phyloP scores from a whole-genome alignment of 1,284 basidiomycete species.

The Sutorius eximius region DNA sequence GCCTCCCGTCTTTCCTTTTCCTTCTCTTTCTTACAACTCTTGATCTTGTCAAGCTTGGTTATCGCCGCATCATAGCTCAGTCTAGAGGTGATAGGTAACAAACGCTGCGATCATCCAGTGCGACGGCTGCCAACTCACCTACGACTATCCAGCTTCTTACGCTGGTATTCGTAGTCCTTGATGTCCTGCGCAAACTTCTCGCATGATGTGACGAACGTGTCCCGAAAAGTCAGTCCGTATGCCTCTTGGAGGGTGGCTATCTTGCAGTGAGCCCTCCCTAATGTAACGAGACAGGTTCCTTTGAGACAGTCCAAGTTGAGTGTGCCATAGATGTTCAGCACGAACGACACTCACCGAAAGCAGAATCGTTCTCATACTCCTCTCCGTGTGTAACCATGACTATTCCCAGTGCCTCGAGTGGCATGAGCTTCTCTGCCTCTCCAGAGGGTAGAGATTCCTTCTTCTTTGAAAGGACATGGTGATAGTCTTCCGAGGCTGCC shows the following conservation, averaged over 20 bases:
- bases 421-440: slow-evolving; percentile 63
- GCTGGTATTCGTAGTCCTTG: slow-evolving; percentile 66
- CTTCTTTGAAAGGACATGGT: slow-evolving; percentile 65
- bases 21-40: slow-evolving; percentile 64
- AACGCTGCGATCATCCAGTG: neutral
- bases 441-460: slow-evolving; percentile 58
- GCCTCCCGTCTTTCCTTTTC: slow-evolving; percentile 70
- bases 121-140: slow-evolving; percentile 44
- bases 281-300: slow-evolving; percentile 69
- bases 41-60: slow-evolving; percentile 64
- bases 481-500: slow-evolving; percentile 59
- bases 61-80: slow-evolving; percentile 75
- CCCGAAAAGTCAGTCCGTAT: slow-evolving; percentile 67
- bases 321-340: neutral
- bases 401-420: slow-evolving; percentile 76
- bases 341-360: slow-evolving; percentile 53
- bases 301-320: slow-evolving; percentile 2
- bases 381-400: slow-evolving; percentile 87
- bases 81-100: slow-evolving; percentile 38
- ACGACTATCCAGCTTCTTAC: slow-evolving; percentile 81
- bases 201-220: slow-evolving; percentile 69
- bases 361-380: slow-evolving; percentile 71
- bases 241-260: slow-evolving; percentile 80
- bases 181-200: slow-evolving; percentile 63
- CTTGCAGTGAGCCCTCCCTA: slow-evolving; percentile 81